Evolutionary conservation across 1,139 yeast species (phyloP).

Genomic region (Taphrina deformans): DNA sequence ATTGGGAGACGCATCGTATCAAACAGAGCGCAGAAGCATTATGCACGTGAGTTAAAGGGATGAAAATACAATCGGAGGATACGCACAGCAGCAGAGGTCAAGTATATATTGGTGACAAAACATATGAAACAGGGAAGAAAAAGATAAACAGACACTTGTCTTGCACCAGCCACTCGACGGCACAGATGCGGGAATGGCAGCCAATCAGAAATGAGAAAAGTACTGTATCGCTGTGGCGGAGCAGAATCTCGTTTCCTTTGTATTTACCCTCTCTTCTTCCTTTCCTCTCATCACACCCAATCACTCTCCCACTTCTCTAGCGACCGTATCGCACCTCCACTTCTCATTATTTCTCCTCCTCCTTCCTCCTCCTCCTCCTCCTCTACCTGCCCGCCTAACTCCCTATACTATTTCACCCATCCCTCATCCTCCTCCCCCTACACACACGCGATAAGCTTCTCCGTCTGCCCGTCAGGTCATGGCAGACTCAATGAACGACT

Average conservation of each 20-base stretch:
- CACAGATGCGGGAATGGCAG: not conserved
- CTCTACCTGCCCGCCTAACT: not conserved
- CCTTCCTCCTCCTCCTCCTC: not conserved
- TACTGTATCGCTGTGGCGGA: no score
- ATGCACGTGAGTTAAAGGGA: no score
- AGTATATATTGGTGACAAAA: not conserved
- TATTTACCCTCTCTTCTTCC: no score
- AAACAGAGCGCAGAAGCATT: no score
- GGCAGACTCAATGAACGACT: conserved; percentile 27
- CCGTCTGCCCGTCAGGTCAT: not conserved
- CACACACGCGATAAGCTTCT: conserved; percentile 2
- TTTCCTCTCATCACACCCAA: not conserved
- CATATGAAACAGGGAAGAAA: no score
- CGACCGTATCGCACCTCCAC: not conserved
- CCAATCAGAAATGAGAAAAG: no score
- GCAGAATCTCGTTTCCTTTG: no score
- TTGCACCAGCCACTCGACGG: not conserved
- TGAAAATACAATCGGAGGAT: no score
- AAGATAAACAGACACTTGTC: no score
- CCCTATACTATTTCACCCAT: not conserved
- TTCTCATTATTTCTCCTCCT: not conserved
- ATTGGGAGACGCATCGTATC: no score
- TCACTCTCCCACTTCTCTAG: not conserved
- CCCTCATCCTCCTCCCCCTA: not conserved
- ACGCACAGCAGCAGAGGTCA: no score